Conservation (phyloP, 2,329 filamentous ascomycete species). For the Fusarium cicatricum region DNA sequence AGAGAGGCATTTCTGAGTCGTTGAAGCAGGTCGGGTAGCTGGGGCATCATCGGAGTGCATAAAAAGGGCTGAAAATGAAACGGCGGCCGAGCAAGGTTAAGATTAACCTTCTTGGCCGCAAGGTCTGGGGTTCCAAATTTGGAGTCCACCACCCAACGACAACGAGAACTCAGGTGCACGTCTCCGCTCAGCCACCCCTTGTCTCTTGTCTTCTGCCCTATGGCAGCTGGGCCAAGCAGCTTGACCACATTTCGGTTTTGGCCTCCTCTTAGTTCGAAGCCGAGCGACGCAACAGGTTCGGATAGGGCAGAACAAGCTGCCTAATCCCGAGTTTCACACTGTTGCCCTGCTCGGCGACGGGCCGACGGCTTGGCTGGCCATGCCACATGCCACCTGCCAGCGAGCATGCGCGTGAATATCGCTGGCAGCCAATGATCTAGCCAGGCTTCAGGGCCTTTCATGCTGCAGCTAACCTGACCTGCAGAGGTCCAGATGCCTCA, state of each 20-base stretch:
- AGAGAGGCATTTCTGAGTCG: slow-evolving; percentile 2
- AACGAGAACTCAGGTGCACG: not conserved
- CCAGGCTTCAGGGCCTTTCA: not conserved
- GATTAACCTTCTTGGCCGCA: slow-evolving; percentile 34
- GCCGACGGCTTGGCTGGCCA: no score
- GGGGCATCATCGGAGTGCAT: not conserved
- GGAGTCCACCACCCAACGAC: slow-evolving; percentile 14
- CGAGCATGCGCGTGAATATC: slow-evolving; percentile 18
- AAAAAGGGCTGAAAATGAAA: slow-evolving; percentile 28
- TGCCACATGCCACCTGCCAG: not conserved
- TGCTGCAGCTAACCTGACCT: slow-evolving; percentile 14
- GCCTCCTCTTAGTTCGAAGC: not conserved
- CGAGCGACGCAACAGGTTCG: slow-evolving; percentile 1
- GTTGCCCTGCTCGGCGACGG: no score
- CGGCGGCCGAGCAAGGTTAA: slow-evolving; percentile 30
- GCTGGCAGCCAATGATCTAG: not conserved
- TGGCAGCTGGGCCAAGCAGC: not conserved
- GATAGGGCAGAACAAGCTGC: slow-evolving; percentile 15
- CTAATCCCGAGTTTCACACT: not conserved
- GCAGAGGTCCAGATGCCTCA: slow-evolving; percentile 2
- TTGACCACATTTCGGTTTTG: not conserved
- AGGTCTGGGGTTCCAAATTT: slow-evolving; percentile 28
- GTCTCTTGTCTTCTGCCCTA: slow-evolving; percentile 22
- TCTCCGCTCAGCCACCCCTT: slow-evolving; percentile 10
- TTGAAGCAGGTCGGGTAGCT: not conserved